Base-by-base conservation (phyloP, 208 protist genomes). In the Trypanosoma cruzi region DNA sequence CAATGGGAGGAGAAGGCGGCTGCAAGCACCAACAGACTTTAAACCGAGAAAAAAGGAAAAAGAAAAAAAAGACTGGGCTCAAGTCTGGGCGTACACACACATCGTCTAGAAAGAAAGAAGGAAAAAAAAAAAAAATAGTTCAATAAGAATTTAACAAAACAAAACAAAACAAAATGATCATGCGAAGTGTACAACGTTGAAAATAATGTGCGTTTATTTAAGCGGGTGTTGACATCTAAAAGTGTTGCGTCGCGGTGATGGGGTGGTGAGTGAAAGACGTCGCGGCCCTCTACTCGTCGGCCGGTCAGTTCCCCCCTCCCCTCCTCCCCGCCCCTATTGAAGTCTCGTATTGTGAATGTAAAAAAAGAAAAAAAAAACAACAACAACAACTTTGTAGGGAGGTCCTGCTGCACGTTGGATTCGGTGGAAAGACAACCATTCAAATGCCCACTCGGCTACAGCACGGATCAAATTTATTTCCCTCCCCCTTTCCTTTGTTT, bases 111-210 rank as follows among this genome's bases (percentile, higher is more conserved):
- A n/a, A n/a, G n/a, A n/a, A n/a, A n/a, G n/a, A n/a, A n/a, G n/a
- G n/a, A n/a, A n/a, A 57, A 57, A 0, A 56, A 31, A 10, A 4
- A 4, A 11, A 36, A n/a, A n/a, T n/a, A n/a, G n/a, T n/a, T n/a
- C n/a, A n/a, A n/a, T n/a, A n/a, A n/a, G n/a, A n/a, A n/a, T n/a
- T n/a, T n/a, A n/a, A n/a, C n/a, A n/a, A n/a, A n/a, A n/a, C n/a
- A n/a, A 13, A 59, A 32, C 22, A 0, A 59, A 37, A 20, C 36
- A 24, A 0, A 16, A 16, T 40, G 18, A 44, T 11, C 2, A 22
- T 59, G 34, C 8, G n/a, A 31, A 59, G 54, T 59, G 54, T 42
- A 32, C 24, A 59, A 59, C 48, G 22, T 52, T 26, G 0, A 52
- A 52, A 24, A 11, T 24, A 26, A 52, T 26, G 1, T n/a, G n/a